These are phyloP conservation scores for Sphenostylis stenocarpa DNA, from an alignment of 306 rosid genomes.

Conservation along the genomic window DNA sequence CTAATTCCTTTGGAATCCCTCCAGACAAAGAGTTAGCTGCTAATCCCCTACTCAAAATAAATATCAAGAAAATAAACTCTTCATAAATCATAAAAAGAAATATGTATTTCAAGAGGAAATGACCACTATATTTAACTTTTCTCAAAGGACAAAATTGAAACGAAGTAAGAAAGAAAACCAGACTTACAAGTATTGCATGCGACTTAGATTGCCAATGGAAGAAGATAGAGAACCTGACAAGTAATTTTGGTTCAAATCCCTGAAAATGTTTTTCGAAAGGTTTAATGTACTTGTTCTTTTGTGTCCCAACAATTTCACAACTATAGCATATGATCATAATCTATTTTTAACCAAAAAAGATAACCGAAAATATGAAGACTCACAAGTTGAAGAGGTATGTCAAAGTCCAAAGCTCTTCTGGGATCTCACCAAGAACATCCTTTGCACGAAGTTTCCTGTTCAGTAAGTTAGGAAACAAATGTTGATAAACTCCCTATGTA, in stretches of 20 bases:
- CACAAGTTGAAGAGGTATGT: constrained; percentile 52
- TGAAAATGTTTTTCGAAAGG: not conserved
- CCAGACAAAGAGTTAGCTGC: constrained; percentile 59
- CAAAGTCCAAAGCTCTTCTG: constrained; percentile 59
- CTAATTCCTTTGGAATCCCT: constrained; percentile 64
- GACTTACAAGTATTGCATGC: constrained; percentile 60
- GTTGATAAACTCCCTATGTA: not conserved
- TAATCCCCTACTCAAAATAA: constrained; percentile 36
- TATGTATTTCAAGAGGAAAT: not conserved
- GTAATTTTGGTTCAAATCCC: constrained; percentile 55
- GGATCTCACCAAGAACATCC: constrained; percentile 49
- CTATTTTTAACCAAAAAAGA: not conserved
- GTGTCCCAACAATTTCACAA: not conserved
- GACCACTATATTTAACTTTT: not conserved
- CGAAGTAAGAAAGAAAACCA: not conserved
- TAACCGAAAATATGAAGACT: not conserved
- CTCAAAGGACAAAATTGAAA: not conserved
- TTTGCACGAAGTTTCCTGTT: constrained; percentile 46
- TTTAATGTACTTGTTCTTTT: not conserved
- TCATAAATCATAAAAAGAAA: not conserved
- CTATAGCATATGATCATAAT: not conserved
- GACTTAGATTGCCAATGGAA: constrained; percentile 50
- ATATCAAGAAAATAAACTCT: not conserved
- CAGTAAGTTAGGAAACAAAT: not conserved
- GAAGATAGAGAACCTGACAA: constrained; percentile 58